A percentile compares a stretch with the other conserved stretches of the same genome.
phyloP scores from a whole-genome alignment of 2,329 filamentous ascomycete genomes.

The Colletotrichum godetiae region DNA sequence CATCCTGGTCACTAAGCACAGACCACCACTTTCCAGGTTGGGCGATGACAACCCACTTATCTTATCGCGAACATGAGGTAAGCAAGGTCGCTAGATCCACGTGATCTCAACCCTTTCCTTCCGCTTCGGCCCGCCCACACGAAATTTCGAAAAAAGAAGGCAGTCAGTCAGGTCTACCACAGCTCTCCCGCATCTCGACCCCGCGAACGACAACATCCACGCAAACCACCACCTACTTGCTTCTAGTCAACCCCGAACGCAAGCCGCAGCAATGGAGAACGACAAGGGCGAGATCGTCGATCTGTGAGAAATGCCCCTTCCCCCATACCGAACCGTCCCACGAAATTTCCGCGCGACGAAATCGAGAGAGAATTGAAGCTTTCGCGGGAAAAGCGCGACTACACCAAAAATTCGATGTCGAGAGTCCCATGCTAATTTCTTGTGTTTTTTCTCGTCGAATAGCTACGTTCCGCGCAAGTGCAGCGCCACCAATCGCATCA shows the following conservation, averaged over 20 bases:
- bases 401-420: neutral
- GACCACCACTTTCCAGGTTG: neutral
- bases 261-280: conserved; percentile 92
- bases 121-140: conserved; percentile 36
- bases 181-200: conserved; percentile 25
- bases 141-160: conserved; percentile 44
- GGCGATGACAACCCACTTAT: neutral
- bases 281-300: conserved; percentile 99
- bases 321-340: conserved; percentile 12
- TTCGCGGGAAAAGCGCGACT: conserved; percentile 29
- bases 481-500: conserved; percentile 99
- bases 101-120: conserved; percentile 4
- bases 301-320: conserved; percentile 74
- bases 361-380: neutral
- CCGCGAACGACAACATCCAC: conserved; percentile 34
- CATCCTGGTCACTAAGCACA: neutral
- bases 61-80: neutral
- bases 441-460: conserved; percentile 37
- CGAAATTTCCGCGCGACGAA: neutral
- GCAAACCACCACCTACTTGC: conserved; percentile 43
- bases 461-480: conserved; percentile 99
- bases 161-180: conserved; percentile 26
- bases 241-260: conserved; percentile 47
- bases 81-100: neutral
- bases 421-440: conserved; percentile 42